Conservation (phyloP, 768 basidiomycete genomes). For the Lentinus tigrinus region DNA sequence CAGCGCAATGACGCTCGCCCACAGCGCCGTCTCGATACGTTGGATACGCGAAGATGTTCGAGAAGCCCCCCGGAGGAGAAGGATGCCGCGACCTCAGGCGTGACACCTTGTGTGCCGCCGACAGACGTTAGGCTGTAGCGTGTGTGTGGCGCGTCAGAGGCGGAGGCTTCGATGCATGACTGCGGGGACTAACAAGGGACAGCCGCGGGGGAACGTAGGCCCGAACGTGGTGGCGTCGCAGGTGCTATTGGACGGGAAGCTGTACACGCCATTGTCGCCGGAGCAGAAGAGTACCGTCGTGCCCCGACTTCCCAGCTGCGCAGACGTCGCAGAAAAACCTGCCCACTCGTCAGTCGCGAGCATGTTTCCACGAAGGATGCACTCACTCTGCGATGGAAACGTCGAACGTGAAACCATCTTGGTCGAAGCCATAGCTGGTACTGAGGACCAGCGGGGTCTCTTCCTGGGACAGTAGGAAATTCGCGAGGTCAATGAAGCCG, state of each 20-base stretch:
- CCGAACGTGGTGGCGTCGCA: slow-evolving; percentile 28
- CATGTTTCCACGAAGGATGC: background rate
- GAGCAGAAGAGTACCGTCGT: slow-evolving; percentile 34
- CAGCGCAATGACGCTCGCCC: slow-evolving; percentile 31
- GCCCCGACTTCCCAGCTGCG: slow-evolving; percentile 32
- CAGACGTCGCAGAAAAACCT: slow-evolving; percentile 33
- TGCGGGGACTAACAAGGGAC: slow-evolving; percentile 28
- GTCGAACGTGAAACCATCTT: background rate
- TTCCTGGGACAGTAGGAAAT: background rate
- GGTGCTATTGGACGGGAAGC: slow-evolving; percentile 16
- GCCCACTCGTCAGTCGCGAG: slow-evolving; percentile 27
- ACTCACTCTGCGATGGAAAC: background rate
- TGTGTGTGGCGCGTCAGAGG: too few relatives aligned
- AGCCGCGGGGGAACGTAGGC: slow-evolving; percentile 33
- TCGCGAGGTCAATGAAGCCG: background rate
- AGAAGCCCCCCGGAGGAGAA: slow-evolving; percentile 36
- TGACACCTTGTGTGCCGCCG: slow-evolving; percentile 29
- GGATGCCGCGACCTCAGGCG: slow-evolving; percentile 27
- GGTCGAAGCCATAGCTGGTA: background rate
- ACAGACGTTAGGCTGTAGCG: slow-evolving; percentile 34
- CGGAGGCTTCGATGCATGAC: background rate
- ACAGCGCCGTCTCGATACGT: slow-evolving; percentile 27
- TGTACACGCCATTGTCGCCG: slow-evolving; percentile 35
- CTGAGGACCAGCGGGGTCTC: background rate
- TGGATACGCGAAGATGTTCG: slow-evolving; percentile 29